These are phyloP conservation scores for Fomes fomentarius DNA, from an alignment of 1,284 basidiomycete genomes.

Conservation along the genomic window DNA sequence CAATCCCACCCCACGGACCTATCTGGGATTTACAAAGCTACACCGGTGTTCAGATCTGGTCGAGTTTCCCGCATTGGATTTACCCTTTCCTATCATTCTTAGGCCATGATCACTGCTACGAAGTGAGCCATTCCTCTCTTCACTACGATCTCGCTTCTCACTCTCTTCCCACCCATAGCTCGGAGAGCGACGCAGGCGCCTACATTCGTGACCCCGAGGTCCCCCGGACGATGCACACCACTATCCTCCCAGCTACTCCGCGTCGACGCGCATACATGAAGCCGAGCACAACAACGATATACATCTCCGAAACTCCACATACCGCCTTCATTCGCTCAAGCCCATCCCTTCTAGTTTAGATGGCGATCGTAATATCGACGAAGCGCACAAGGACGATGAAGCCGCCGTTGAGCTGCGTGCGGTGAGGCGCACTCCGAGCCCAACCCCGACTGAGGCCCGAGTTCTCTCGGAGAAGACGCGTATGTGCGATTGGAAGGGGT, in stretches of 20 bases:
- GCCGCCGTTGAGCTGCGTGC: slow-evolving; percentile 25
- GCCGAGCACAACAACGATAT: not conserved
- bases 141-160: too few relatives aligned
- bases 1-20: too few relatives aligned
- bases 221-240: not conserved
- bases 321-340: not conserved
- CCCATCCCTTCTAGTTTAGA: not conserved
- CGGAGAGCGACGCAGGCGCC: too few relatives aligned
- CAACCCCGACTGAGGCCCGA: slow-evolving; percentile 31
- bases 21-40: too few relatives aligned
- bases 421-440: slow-evolving; percentile 41
- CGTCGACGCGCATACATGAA: not conserved
- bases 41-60: too few relatives aligned
- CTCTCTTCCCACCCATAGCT: too few relatives aligned
- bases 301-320: not conserved
- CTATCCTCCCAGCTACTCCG: not conserved
- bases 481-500: slow-evolving; percentile 5
- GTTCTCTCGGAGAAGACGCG: slow-evolving; percentile 13
- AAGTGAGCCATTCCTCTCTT: too few relatives aligned
- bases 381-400: slow-evolving; percentile 4
- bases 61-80: too few relatives aligned
- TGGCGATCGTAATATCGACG: not conserved
- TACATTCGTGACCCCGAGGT: not conserved
- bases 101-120: too few relatives aligned
- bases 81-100: too few relatives aligned